Base-by-base conservation (phyloP, 257 asterid genomes). In the Jacaranda mimosifolia region DNA sequence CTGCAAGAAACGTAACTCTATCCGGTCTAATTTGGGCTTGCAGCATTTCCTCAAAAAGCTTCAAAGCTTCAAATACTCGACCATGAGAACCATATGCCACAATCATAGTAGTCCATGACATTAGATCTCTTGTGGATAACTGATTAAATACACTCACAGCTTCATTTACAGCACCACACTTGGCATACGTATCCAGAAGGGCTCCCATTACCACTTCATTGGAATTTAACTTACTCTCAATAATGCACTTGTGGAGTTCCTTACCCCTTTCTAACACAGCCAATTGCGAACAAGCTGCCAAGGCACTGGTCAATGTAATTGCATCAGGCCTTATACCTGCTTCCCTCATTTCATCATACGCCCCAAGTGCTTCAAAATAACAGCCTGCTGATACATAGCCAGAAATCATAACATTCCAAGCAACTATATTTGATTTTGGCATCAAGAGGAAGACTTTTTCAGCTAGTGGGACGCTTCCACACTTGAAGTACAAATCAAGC, bases 351-450 rank as follows among this genome's bases (percentile, higher is more conserved):
- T 85, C 80, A 68, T 88, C 89, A 8, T 78, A 88, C 18, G 77
- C 55, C 18, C 17, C 79, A 65, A 92, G 91, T 19, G 97, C 98
- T 84, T 91, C 93, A 73, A 86, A 80, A 82, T 91, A 89, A 66
- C 69, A 74, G 8, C 98, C 94, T 35, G 87, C 85, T 13, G 94
- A 91, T 64, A 88, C 97, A 75, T 88, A 91, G 68, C 98, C 98
- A 52, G 98, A 91, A 66, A 92, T 91, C 96, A 92, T 89, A 21
- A 90, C 88, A 21, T 92, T 92, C 96, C 98, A 92, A 67, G 92
- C 76, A 35, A 86, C 83, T 40, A 80, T 75, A 69, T 79, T 69
- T 11, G 84, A 78, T 81, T 89, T 91, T 19, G 87, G 78, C 80
- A 85, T 86, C 73, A 10, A 42, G 9, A 13, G 15, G 12, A 91